Conservation (phyloP, 2,329 filamentous ascomycete species). For the Magnaporthiopsis incrustans region DNA sequence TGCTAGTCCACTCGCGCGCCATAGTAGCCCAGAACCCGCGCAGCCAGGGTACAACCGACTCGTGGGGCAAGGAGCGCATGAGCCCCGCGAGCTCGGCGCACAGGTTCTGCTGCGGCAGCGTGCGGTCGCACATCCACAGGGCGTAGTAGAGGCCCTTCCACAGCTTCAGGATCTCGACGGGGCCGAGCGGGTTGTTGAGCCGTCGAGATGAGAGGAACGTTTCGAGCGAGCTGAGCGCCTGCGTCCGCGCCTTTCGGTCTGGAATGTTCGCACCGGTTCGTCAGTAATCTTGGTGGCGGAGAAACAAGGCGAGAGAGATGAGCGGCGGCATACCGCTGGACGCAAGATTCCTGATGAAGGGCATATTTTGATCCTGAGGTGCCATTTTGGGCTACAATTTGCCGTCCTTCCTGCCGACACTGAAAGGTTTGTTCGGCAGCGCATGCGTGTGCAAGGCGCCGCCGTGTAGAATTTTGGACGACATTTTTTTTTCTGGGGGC, state of each 20-base stretch:
- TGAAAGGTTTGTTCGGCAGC: not conserved
- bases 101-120: conserved; percentile 77
- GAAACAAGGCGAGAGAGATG: not conserved
- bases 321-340: conserved; percentile 62
- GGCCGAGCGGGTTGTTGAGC: conserved; percentile 44
- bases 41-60: conserved; percentile 39
- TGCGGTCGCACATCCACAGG: conserved; percentile 89
- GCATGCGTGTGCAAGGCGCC: not conserved
- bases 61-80: conserved; percentile 47
- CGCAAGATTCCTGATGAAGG: conserved; percentile 75
- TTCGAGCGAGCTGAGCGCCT: conserved; percentile 68
- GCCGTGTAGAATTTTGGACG: not conserved
- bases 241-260: conserved; percentile 74
- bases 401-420: not conserved
- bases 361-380: conserved; percentile 43
- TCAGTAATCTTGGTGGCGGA: not conserved
- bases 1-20: conserved; percentile 58
- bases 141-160: conserved; percentile 95
- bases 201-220: conserved; percentile 63
- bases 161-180: conserved; percentile 72
- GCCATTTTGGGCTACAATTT: conserved; percentile 22
- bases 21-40: conserved; percentile 66
- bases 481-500: conserved; percentile 2
- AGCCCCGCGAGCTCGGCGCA: conserved; percentile 69
- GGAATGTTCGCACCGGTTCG: not conserved